A percentile compares a stretch with the other conserved stretches of the same genome.
phyloP scores from a whole-genome alignment of 164 flowering plant genomes.

The Akebia trifoliata region DNA sequence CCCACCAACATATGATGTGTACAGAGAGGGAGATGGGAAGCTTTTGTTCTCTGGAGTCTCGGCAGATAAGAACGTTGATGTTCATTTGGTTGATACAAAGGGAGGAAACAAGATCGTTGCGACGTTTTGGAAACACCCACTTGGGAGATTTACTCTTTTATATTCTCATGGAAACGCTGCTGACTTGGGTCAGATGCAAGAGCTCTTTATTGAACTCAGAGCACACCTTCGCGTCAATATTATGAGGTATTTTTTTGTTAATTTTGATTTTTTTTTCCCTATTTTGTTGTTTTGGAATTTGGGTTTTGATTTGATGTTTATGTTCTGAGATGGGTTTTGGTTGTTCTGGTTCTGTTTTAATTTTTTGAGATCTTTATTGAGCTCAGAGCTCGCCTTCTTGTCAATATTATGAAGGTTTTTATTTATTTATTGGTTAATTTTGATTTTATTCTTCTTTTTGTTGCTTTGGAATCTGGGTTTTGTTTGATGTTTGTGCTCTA shows the following conservation, averaged over 20 bases:
- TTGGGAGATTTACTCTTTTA: slow-evolving; percentile 69
- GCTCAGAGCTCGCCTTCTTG: slow-evolving; percentile 92
- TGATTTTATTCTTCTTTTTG: background rate
- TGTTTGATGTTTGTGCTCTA: no score
- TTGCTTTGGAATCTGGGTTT: background rate
- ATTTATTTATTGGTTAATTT: slow-evolving; percentile 16
- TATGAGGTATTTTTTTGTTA: slow-evolving; percentile 56
- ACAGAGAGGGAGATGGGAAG: slow-evolving; percentile 48
- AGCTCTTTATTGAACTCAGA: slow-evolving; percentile 90
- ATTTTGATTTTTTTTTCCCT: slow-evolving; percentile 3
- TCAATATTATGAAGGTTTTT: slow-evolving; percentile 97
- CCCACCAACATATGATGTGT: slow-evolving; percentile 88
- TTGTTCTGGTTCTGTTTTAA: background rate
- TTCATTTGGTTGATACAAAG: slow-evolving; percentile 67
- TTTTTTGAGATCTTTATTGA: slow-evolving; percentile 69
- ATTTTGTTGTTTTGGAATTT: background rate
- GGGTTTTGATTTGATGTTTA: no score
- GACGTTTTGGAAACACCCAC: slow-evolving; percentile 83
- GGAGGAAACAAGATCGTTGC: slow-evolving; percentile 82
- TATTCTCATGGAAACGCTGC: slow-evolving; percentile 98
- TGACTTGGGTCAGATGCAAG: slow-evolving; percentile 92
- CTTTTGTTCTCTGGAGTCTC: slow-evolving; percentile 55
- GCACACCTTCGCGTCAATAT: slow-evolving; percentile 88
- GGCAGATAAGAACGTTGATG: slow-evolving; percentile 69
- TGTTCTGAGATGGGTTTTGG: slow-evolving; percentile 1